Evolutionary conservation across 2,329 filamentous ascomycete genomes (phyloP).

Genomic region (Stenocarpella maydis): DNA sequence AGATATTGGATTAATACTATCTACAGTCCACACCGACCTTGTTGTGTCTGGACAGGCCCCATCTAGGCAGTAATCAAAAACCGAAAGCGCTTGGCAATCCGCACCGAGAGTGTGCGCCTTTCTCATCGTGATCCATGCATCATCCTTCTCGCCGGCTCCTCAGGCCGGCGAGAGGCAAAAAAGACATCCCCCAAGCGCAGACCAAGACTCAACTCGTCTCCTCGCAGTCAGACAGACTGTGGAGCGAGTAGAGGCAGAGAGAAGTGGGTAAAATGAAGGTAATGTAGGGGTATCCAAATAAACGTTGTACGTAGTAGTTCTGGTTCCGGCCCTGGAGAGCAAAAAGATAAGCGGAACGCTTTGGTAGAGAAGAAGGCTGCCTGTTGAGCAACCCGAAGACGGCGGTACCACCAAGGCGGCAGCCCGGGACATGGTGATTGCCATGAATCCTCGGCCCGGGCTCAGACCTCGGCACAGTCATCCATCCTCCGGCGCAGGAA

Average conservation of each 20-base stretch:
- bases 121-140: conserved; percentile 15
- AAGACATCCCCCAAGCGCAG: background rate
- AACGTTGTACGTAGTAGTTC: background rate
- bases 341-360: background rate
- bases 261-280: background rate
- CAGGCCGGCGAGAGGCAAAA: background rate
- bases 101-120: conserved; percentile 19
- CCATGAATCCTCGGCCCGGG: background rate
- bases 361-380: background rate
- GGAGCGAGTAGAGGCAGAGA: background rate
- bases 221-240: background rate
- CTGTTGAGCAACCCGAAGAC: background rate
- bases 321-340: conserved; percentile 19
- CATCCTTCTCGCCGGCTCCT: conserved; percentile 1
- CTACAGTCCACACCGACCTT: conserved; percentile 4
- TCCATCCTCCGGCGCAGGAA: conserved; percentile 43
- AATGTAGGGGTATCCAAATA: conserved; percentile 23
- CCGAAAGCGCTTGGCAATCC: no score
- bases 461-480: conserved; percentile 38
- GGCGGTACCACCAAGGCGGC: no score
- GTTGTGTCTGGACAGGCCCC: no score
- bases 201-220: background rate
- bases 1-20: conserved; percentile 10
- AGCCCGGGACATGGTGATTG: background rate
- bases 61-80: no score